Evolutionary conservation across 768 basidiomycete species (phyloP).

Genomic region (Naganishia friedmannii): DNA sequence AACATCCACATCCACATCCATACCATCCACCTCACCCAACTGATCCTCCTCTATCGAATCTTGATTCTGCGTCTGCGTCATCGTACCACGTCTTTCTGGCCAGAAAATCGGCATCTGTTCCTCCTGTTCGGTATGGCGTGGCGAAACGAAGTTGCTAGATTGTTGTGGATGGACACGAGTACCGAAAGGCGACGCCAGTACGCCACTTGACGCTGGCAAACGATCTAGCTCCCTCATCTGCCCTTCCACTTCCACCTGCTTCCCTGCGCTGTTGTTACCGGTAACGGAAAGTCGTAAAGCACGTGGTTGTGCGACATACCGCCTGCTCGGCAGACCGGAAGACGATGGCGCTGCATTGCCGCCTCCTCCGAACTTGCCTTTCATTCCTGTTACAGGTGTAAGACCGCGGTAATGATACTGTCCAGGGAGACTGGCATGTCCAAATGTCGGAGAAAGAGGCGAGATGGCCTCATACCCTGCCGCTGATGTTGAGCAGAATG

Average conservation of each 20-base stretch:
- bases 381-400: background rate
- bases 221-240: background rate
- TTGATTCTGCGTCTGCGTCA: background rate
- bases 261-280: background rate
- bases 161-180: background rate
- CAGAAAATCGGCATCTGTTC: background rate
- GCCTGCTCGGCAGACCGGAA: conserved; percentile 11
- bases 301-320: conserved; percentile 10
- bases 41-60: conserved; percentile 10
- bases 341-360: background rate
- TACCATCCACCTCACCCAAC: conserved; percentile 8
- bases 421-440: background rate
- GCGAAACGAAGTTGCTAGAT: background rate
- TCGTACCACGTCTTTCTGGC: background rate
- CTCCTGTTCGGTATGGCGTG: background rate
- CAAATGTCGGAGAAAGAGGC: background rate
- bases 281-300: background rate
- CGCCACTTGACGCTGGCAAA: background rate
- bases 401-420: background rate
- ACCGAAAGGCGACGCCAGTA: background rate
- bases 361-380: background rate
- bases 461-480: background rate
- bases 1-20: conserved; percentile 6
- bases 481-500: background rate
- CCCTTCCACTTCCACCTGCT: background rate